Base-by-base conservation (phyloP, 2,329 filamentous ascomycete species). In the Tolypocladium pustulatum region DNA sequence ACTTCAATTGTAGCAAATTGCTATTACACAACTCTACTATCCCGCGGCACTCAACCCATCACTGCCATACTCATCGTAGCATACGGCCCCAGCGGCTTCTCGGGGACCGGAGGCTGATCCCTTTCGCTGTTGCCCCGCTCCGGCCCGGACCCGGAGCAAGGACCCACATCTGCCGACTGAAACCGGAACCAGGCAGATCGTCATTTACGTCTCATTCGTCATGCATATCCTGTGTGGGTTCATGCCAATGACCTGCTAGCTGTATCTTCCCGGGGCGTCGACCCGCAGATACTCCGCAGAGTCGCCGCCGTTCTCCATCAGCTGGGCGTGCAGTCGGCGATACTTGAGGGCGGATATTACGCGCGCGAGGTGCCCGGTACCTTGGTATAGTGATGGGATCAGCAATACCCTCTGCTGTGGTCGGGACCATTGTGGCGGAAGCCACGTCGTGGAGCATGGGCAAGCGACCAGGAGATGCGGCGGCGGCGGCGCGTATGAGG, bases 301-400 rank as follows among this genome's bases (percentile, higher is more conserved):
- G 65, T 63, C 58, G 65, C 64, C 58, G 61, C 65, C 27, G 63
- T 66, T n/a, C 13, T 22, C 54, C 37, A 41, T 58, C 62, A 71
- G 61, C 68, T 71, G 38, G 70, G 70, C 54, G 64, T 69, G 13
- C 67, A 70, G 46, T 69, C 72, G 55, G 60, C 71, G 10, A 56
- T 72, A 6, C 65, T 72, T 13, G 65, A 68, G 69, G 67, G 0
- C 59, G 71, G 25, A 57, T 71, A 25, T 58, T 72, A 9, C 5
- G 32, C 32, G 32, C 32, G 32, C 9, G 4, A 5, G 32, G 9
- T 9, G 5, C 4, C 32, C 32, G 5, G 32, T 9, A 34, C 32
- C 32, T 9, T 34, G 9, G 32, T 9, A 34, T 34, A n/a, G n/a
- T n/a, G n/a, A n/a, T n/a, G n/a, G n/a, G n/a, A n/a, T n/a, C n/a